Evolutionary conservation across 1,139 yeast species (phyloP).

Genomic region (Eremothecium coryli): DNA sequence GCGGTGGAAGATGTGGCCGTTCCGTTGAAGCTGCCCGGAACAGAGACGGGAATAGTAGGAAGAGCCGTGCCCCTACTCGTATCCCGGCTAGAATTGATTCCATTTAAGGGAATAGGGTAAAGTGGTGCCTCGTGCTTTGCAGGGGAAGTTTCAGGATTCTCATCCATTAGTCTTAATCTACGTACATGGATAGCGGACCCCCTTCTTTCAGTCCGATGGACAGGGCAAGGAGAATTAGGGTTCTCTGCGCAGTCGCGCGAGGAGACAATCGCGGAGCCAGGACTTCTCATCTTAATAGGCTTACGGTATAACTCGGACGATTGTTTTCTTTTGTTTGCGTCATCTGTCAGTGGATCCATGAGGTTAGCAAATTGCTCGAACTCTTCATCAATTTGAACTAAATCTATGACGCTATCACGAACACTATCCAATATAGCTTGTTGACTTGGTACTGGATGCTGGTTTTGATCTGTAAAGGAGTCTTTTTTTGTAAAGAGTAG

Average conservation of each 20-base stretch:
- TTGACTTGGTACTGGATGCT: background rate
- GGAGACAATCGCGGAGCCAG: slow-evolving; percentile 3
- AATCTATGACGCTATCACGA: slow-evolving; percentile 15
- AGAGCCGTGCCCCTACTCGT: too few species aligned
- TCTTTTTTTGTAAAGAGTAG: slow-evolving; percentile 6
- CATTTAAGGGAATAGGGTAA: background rate
- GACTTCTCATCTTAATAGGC: slow-evolving; percentile 4
- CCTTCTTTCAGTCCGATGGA: slow-evolving; percentile 1
- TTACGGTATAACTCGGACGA: slow-evolving; percentile 3
- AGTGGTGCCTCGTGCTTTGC: background rate
- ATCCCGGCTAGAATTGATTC: too few species aligned
- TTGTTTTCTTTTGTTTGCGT: slow-evolving; percentile 6
- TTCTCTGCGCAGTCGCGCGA: slow-evolving; percentile 3
- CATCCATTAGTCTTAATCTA: slow-evolving; percentile 1
- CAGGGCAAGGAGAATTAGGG: slow-evolving; percentile 1
- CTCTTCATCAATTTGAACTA: slow-evolving; percentile 22
- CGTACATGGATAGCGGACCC: slow-evolving; percentile 2
- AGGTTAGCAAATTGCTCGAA: slow-evolving; percentile 23
- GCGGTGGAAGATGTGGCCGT: background rate
- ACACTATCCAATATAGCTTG: slow-evolving; percentile 6
- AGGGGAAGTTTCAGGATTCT: slow-evolving; percentile 1
- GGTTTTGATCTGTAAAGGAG: background rate
- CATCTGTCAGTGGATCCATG: slow-evolving; percentile 5
- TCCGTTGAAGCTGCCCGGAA: too few species aligned
- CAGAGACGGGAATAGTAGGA: too few species aligned